Base-by-base conservation (phyloP, 495 filamentous ascomycete species). In the Cercophora newfieldiana region DNA sequence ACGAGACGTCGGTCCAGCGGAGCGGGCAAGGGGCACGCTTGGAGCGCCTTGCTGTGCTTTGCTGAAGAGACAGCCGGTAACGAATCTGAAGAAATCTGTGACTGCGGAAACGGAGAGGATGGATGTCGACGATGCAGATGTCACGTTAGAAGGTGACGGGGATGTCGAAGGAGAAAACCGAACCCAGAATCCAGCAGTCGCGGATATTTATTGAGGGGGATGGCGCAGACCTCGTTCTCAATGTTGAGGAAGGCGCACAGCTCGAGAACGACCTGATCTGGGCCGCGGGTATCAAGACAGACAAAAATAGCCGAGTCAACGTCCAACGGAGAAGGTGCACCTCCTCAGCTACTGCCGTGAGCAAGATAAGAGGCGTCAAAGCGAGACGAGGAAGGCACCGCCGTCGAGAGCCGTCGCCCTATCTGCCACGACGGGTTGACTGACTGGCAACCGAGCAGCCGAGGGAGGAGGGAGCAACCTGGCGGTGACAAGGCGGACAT, bases 41-140 rank as follows among this genome's bases (percentile, higher is more conserved):
- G 47, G 22, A 59, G 33, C 29, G 47, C 28, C 18, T 48, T 64
- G 61, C 54, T 22, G 53, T 48, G 28, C 61, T 59, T 37, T 58
- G 51, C 37, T 57, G 59, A 49, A 51, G 29, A 63, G 63, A 69
- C 63, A 66, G 61, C 56, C 60, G 64, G 66, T 63, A 57, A 62
- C 26, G 66, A 65, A 66, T 61, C 61, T 67, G 24, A 53, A 59
- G 28, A 61, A 60, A 63, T 59, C 30, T 66, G n/a, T 31, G 30
- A 64, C 47, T 47, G 28, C 18, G 51, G 67, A n/a, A n/a, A n/a
- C n/a, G n/a, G 54, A 57, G 25, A 61, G 61, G 59, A 47, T 51
- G 47, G 54, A 26, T 44, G 19, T 66, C 44, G 70, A 60, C 56
- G 63, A 66, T 65, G 49, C 48, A 59, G 65, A 72, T 66, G 59